Base-by-base conservation (phyloP, 352 stramenopile genomes). In the Globisporangium emineosum region DNA sequence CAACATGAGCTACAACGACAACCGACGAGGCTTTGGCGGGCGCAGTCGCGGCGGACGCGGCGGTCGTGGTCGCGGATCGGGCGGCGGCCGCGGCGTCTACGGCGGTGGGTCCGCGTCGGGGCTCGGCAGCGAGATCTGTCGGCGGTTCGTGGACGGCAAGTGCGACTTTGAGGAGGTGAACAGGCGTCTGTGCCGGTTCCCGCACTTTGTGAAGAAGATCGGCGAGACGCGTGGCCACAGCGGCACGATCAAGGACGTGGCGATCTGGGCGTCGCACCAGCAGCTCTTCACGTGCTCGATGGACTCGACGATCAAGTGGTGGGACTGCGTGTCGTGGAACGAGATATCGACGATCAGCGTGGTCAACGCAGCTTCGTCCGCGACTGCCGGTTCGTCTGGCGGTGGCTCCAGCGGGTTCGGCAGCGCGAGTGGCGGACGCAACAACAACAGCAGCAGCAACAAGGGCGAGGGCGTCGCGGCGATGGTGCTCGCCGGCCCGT, bases 201-300 rank as follows among this genome's bases (percentile, higher is more conserved):
- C 84, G 60, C 86, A 95, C 72, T 90, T 95, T 58, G 71, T 91
- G 60, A 87, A 90, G 75, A 91, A 88, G 55, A 89, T 95, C 61
- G 86, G 86, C 37, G 82, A 89, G 71, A 90, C 84, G 1, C 81
- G 78, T 43, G 86, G 86, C 27, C 86, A 94, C 69, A 86, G 43
- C 47, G 78, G 78, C 37, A 60, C 83, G 10, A 78, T 94, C 63
- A 92, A 92, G 64, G 86, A 94, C 63, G 82, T 92, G 45, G 78
- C 73, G 29, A 86, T 94, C 73, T 94, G 86, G 86, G 64, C 67
- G 10, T 65, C 79, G 45, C 67, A 72, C 33, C 83, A 92, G 77
- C 86, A 93, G 70, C 75, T 91, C 9, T 91, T 94, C 63, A 94
- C 86, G 59, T 85, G 78, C 61, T 70, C 74, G 12, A 77, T 67